A percentile compares a stretch with the other conserved stretches of the same genome.
These are phyloP conservation scores for Cryptosporidium ubiquitum DNA, from an alignment of 169 alveolate genomes.

Conservation along the genomic window DNA sequence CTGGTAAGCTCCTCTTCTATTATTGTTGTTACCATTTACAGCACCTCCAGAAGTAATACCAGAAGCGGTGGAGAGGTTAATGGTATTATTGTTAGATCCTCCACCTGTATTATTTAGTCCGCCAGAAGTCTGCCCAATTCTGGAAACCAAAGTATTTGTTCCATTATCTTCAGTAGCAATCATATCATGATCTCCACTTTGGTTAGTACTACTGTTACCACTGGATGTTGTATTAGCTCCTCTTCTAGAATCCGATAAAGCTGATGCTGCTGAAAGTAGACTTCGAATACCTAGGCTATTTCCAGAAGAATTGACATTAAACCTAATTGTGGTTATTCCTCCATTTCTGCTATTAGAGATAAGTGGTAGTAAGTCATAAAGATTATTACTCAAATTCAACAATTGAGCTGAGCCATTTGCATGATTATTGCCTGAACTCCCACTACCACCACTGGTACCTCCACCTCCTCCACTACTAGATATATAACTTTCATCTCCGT, in stretches of 20 bases:
- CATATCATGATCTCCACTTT: background rate
- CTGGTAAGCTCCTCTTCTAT: conserved; percentile 42
- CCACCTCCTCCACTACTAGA: background rate
- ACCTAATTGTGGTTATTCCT: conserved; percentile 50
- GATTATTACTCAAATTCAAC: conserved; percentile 9
- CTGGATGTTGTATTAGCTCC: background rate
- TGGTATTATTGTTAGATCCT: background rate
- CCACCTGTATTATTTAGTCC: background rate
- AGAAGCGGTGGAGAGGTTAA: background rate
- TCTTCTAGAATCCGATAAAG: conserved; percentile 54
- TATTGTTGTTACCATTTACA: background rate
- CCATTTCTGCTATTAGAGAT: conserved; percentile 60
- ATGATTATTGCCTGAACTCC: background rate
- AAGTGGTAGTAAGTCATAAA: conserved; percentile 50
- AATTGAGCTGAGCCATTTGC: background rate
- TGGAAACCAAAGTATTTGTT: background rate
- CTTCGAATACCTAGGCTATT: conserved; percentile 18
- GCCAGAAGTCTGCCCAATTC: background rate
- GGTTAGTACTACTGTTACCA: background rate
- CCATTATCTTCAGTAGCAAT: background rate
- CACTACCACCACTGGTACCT: background rate
- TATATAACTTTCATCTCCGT: background rate
- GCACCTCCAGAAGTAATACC: background rate
- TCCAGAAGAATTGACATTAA: conserved; percentile 50
- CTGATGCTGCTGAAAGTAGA: conserved; percentile 34